Base-by-base conservation (phyloP, 2,329 filamentous ascomycete species). In the Periconia macrospinosa region DNA sequence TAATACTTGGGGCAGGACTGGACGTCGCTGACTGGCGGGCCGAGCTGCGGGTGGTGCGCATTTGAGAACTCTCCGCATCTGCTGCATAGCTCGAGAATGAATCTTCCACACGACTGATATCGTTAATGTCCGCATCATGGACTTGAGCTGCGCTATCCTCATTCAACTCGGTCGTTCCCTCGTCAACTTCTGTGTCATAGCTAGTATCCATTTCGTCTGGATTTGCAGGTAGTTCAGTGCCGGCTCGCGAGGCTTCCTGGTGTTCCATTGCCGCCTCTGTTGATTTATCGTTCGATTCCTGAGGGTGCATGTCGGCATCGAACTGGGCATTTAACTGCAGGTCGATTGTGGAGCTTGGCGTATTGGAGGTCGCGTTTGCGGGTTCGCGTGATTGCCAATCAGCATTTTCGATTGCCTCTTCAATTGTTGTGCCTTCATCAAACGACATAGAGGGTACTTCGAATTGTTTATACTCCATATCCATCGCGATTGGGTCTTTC, bases 281-380 rank as follows among this genome's bases (percentile, higher is more conserved):
- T 14, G 50, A 45, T 14, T 41, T 44, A 23, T 56, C 2, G 30
- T 41, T 47, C 1, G 52, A 47, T n/a, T 56, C 46, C 3, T 63
- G 60, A n/a, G 59, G 59, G 23, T 68, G 59, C 46, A 73, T 66
- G 10, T 73, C 71, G 7, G 69, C 67, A 52, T 72, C 62, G 17
- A 74, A 59, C 40, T 74, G 71, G 3, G 70, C 70, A 35, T 60
- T 71, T 18, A 74, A 59, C 44, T 73, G 61, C 15, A 70, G 37
- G 15, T 73, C 70, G 15, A 72, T 58, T 2, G 62, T 66, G 3
- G 68, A 68, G 45, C 70, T 73, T 13, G 66, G 62, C 15, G 65
- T 14, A 15, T 71, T 65, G 15, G 67, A 60, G 46, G 35, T 30
- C 3, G 56, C 51, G 15, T 20, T 23, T 8, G 57, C 58, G 10